Evolutionary conservation across 257 asterid genomes (phyloP).

Genomic region (Scutellaria baicalensis): DNA sequence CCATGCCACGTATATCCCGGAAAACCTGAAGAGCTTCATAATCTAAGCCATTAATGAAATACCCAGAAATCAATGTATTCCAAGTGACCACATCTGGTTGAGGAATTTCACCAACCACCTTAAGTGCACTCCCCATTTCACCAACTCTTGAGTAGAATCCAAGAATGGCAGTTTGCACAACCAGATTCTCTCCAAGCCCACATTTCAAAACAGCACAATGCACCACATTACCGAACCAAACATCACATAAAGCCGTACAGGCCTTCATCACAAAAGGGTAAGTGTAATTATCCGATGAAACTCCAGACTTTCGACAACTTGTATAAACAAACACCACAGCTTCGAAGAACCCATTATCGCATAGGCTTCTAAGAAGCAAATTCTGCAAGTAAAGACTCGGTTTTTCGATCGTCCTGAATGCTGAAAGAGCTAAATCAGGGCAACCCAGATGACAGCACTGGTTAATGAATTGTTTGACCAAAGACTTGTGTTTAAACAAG

Average conservation of each 20-base stretch:
- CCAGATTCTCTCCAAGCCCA: slow-evolving; percentile 41
- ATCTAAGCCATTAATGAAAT: slow-evolving; percentile 41
- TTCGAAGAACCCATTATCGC: slow-evolving; percentile 33
- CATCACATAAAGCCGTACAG: slow-evolving; percentile 32
- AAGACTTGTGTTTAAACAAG: slow-evolving; percentile 16
- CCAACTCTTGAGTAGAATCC: slow-evolving; percentile 45
- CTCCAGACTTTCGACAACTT: slow-evolving; percentile 35
- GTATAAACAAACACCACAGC: slow-evolving; percentile 26
- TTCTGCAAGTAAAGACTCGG: slow-evolving; percentile 38
- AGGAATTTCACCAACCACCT: slow-evolving; percentile 47
- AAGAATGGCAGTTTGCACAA: slow-evolving; percentile 44
- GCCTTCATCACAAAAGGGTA: slow-evolving; percentile 68
- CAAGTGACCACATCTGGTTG: slow-evolving; percentile 48
- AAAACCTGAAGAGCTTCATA: slow-evolving; percentile 27
- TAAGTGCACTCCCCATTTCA: slow-evolving; percentile 31
- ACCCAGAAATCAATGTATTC: slow-evolving; percentile 68
- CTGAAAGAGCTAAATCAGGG: slow-evolving; percentile 36
- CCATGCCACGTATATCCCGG: slow-evolving; percentile 21
- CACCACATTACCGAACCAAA: slow-evolving; percentile 25
- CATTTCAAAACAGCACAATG: slow-evolving; percentile 36
- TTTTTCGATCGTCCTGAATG: slow-evolving; percentile 19
- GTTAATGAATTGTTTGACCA: slow-evolving; percentile 24
- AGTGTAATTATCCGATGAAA: slow-evolving; percentile 45
- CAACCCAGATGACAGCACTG: slow-evolving; percentile 44
- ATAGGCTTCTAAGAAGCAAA: slow-evolving; percentile 33